A percentile compares a stretch with the other conserved stretches of the same genome.
Evolutionary conservation across 257 asterid species (phyloP).

Genomic region (Petrea volubilis): DNA sequence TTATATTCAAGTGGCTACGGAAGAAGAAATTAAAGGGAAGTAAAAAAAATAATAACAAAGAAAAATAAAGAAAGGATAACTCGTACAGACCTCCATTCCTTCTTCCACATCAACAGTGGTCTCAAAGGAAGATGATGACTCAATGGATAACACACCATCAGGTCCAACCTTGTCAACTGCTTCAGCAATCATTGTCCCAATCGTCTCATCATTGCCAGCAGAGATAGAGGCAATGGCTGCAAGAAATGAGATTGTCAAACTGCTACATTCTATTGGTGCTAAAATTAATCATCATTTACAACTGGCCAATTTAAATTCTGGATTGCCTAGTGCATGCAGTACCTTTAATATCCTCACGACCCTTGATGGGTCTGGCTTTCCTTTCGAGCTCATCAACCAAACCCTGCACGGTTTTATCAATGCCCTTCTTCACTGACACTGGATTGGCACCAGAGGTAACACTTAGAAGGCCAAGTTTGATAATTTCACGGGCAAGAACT

Average conservation of each 20-base stretch:
- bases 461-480: conserved; percentile 85
- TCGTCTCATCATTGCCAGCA: conserved; percentile 85
- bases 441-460: conserved; percentile 99
- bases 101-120: conserved; percentile 98
- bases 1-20: no score
- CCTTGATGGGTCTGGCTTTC: conserved; percentile 92
- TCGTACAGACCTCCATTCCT: conserved; percentile 87
- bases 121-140: conserved; percentile 95
- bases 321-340: conserved; percentile 1
- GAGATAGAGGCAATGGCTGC: conserved; percentile 93
- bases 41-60: no score
- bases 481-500: conserved; percentile 93
- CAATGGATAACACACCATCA: conserved; percentile 95
- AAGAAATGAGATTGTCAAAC: conserved; percentile 3
- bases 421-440: conserved; percentile 88
- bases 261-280: not conserved
- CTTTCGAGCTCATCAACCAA: conserved; percentile 82
- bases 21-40: no score
- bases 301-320: not conserved
- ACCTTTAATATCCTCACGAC: conserved; percentile 93
- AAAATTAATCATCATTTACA: not conserved
- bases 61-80: no score
- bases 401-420: conserved; percentile 80
- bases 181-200: conserved; percentile 90
- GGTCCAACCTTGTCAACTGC: conserved; percentile 99